Conservation (phyloP, 495 filamentous ascomycete species). For the Penicillium canescens region DNA sequence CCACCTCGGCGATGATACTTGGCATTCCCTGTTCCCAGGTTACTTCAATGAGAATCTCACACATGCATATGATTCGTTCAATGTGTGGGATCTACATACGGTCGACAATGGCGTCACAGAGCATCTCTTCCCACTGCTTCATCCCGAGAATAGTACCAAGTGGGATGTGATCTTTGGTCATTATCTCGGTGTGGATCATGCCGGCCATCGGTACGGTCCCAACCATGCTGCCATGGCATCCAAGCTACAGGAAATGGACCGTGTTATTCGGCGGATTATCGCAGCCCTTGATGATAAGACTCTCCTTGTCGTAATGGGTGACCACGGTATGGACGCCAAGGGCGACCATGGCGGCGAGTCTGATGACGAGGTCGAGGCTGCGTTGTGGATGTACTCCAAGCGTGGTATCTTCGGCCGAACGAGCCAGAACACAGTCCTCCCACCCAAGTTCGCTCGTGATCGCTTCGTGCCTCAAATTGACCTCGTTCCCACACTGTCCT, state of each 20-base stretch:
- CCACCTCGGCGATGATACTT: conserved; percentile 95
- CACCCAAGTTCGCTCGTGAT: conserved; percentile 73
- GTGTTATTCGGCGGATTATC: conserved; percentile 70
- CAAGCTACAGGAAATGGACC: conserved; percentile 91
- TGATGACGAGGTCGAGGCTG: conserved; percentile 90
- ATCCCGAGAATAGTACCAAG: conserved; percentile 57
- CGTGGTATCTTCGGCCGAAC: conserved; percentile 77
- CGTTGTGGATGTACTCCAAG: conserved; percentile 98
- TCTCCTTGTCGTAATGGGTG: conserved; percentile 91
- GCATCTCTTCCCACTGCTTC: conserved; percentile 82
- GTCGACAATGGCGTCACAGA: conserved; percentile 96
- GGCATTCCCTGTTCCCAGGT: conserved; percentile 87
- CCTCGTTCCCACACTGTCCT: conserved; percentile 84
- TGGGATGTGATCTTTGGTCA: conserved; percentile 96
- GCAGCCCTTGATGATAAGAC: conserved; percentile 78
- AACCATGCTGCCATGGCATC: conserved; percentile 88
- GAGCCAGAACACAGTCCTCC: conserved; percentile 55
- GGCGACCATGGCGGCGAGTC: conserved; percentile 97
- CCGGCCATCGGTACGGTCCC: conserved; percentile 93
- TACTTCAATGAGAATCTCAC: conserved; percentile 87
- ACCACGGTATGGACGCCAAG: conserved; percentile 97
- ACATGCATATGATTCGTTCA: conserved; percentile 89
- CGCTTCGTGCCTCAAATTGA: conserved; percentile 93
- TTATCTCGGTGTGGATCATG: conserved; percentile 95
- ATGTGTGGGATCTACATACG: conserved; percentile 97